Percentiles rank a stretch among this genome's conserved stretches.
phyloP scores from a whole-genome alignment of 208 protist genomes.

The Histomonas meleagridis region DNA sequence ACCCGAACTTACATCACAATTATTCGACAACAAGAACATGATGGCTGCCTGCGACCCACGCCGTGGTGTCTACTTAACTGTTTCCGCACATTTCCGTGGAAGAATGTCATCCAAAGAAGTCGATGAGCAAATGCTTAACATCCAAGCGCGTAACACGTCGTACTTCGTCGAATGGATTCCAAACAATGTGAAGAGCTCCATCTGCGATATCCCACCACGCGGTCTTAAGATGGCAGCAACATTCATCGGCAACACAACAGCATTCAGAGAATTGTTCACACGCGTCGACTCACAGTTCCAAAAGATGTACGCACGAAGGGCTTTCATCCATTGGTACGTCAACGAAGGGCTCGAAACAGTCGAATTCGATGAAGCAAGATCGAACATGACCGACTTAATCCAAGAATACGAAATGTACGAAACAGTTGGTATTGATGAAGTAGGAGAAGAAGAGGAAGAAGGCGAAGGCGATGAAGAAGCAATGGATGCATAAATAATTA shows the following conservation, averaged over 20 bases:
- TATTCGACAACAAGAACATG: conserved; percentile 93
- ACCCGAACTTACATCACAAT: conserved; percentile 80
- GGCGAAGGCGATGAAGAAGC: no score
- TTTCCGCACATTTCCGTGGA: conserved; percentile 62
- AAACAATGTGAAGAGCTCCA: conserved; percentile 76
- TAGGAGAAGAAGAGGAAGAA: background rate
- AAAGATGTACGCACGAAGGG: conserved; percentile 84
- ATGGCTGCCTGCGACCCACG: conserved; percentile 80
- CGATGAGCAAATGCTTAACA: conserved; percentile 77
- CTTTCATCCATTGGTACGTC: conserved; percentile 66
- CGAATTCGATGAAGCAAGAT: conserved; percentile 60
- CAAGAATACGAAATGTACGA: conserved; percentile 23
- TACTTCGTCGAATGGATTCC: conserved; percentile 92
- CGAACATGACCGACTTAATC: background rate
- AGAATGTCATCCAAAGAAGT: conserved; percentile 85
- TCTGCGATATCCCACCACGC: conserved; percentile 67
- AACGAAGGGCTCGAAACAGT: conserved; percentile 62
- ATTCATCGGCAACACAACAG: conserved; percentile 78
- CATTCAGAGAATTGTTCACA: conserved; percentile 81
- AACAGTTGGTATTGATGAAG: background rate
- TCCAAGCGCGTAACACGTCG: conserved; percentile 77
- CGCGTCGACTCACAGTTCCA: conserved; percentile 80
- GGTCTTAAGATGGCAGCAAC: conserved; percentile 66
- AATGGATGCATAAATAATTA: no score
- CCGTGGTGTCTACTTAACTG: conserved; percentile 64